A percentile compares a stretch with the other conserved stretches of the same genome.
These are phyloP conservation scores for Syzygium aqueum DNA, from an alignment of 345 rosid genomes.

Conservation along the genomic window DNA sequence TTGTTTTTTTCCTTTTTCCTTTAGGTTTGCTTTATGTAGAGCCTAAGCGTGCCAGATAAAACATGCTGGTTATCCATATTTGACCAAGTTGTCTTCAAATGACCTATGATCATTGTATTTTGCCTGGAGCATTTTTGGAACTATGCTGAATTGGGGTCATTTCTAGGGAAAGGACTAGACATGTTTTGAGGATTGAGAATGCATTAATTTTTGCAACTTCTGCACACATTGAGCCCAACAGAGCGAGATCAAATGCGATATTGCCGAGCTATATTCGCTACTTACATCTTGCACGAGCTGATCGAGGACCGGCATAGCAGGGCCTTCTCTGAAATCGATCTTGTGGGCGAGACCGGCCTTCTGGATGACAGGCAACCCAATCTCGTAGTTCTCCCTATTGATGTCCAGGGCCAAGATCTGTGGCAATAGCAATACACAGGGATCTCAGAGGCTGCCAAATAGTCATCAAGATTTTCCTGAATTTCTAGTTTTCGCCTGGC, in stretches of 20 bases:
- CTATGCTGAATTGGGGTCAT: background rate
- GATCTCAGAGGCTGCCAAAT: background rate
- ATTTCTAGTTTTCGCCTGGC: background rate
- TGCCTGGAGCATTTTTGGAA: background rate
- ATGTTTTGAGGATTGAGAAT: background rate
- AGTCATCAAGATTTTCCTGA: background rate
- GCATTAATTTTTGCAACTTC: background rate
- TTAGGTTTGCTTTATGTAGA: background rate
- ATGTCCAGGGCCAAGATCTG: conserved; percentile 97
- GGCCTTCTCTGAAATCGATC: conserved; percentile 93
- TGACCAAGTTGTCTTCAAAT: background rate
- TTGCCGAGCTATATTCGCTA: background rate
- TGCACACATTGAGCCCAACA: background rate
- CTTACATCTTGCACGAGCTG: conserved; percentile 76
- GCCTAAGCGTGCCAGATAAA: background rate
- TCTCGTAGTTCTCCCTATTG: conserved; percentile 81
- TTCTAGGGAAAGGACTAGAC: background rate
- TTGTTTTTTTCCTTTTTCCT: no score
- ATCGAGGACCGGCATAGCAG: conserved; percentile 94
- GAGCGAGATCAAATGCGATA: background rate
- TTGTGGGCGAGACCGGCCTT: conserved; percentile 97
- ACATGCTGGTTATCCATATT: background rate
- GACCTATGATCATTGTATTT: background rate
- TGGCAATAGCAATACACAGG: background rate
- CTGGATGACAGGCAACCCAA: conserved; percentile 79